Percentiles rank a stretch among this genome's conserved stretches.
phyloP scores from a whole-genome alignment of 495 filamentous ascomycete species.

The Jackrogersella multiformis region DNA sequence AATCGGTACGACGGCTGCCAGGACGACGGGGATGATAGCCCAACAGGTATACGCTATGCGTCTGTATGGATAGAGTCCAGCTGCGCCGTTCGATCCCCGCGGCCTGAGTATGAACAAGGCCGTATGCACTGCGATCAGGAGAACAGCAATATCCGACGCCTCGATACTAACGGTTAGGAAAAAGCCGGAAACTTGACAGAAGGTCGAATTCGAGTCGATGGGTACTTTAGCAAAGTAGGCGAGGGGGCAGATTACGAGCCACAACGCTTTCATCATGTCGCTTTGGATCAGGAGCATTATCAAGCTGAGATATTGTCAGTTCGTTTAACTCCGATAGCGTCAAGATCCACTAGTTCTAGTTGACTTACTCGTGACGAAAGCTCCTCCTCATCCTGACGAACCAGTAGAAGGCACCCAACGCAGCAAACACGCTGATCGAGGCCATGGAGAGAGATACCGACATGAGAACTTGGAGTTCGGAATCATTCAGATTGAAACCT shows the following conservation, averaged over 20 bases:
- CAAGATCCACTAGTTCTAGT: neutral
- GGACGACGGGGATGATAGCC: constrained; percentile 64
- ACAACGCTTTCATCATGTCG: constrained; percentile 72
- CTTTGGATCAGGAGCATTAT: constrained; percentile 76
- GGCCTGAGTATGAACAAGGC: constrained; percentile 73
- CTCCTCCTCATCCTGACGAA: constrained; percentile 76
- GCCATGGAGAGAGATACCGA: constrained; percentile 47
- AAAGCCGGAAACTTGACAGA: constrained; percentile 76
- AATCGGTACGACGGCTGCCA: constrained; percentile 71
- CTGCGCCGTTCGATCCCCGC: constrained; percentile 45
- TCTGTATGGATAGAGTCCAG: constrained; percentile 72
- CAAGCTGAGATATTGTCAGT: constrained; percentile 58
- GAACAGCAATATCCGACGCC: constrained; percentile 72
- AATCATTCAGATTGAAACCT: constrained; percentile 1
- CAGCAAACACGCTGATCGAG: constrained; percentile 62
- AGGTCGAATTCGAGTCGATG: constrained; percentile 58
- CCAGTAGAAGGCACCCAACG: constrained; percentile 70
- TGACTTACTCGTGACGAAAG: constrained; percentile 77
- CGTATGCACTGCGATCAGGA: constrained; percentile 76
- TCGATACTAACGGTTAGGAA: constrained; percentile 70
- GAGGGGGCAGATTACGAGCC: constrained; percentile 70
- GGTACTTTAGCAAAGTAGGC: constrained; percentile 58
- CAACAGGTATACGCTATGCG: constrained; percentile 63
- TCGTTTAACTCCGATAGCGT: neutral
- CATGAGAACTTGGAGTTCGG: constrained; percentile 36